Conservation (phyloP, 1,139 yeast genomes). For the Williopsis jadinii region DNA sequence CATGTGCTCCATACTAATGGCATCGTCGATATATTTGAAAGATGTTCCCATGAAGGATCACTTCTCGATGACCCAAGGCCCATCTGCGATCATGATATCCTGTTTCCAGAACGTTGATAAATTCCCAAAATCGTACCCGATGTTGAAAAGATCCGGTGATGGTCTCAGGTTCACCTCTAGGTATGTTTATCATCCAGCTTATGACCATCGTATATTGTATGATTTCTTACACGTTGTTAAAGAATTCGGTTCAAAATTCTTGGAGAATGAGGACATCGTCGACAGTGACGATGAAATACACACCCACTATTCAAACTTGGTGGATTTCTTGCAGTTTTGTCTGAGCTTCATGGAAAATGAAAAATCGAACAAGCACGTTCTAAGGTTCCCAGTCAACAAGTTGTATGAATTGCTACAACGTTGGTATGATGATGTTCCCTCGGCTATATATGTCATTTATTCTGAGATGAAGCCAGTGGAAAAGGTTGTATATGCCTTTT, state of each 20-base stretch:
- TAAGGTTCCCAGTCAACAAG: constrained; percentile 16
- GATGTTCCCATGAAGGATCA: constrained; percentile 11
- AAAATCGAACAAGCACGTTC: constrained; percentile 7
- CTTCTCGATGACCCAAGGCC: constrained; percentile 15
- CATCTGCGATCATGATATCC: constrained; percentile 10
- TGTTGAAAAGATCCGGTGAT: constrained; percentile 13
- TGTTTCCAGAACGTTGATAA: constrained; percentile 11
- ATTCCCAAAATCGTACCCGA: constrained; percentile 10
- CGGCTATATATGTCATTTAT: constrained; percentile 11
- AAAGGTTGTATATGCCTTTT: constrained; percentile 14
- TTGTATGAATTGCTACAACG: constrained; percentile 8
- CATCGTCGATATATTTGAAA: constrained; percentile 9
- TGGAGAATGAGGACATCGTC: constrained; percentile 6
- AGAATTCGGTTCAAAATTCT: constrained; percentile 13
- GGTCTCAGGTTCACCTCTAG: constrained; percentile 12
- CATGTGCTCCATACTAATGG: constrained; percentile 7
- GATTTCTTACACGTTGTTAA: constrained; percentile 12
- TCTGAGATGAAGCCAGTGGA: constrained; percentile 6
- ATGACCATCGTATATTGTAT: constrained; percentile 10
- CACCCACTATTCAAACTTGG: constrained; percentile 6
- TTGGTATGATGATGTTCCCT: constrained; percentile 15
- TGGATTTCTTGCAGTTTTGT: constrained; percentile 4
- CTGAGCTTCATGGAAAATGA: constrained; percentile 8
- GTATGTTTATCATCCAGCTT: constrained; percentile 16
- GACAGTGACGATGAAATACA: constrained; percentile 9